Base-by-base conservation (phyloP, 148 eudicot species). In the Diospyros kaki region DNA sequence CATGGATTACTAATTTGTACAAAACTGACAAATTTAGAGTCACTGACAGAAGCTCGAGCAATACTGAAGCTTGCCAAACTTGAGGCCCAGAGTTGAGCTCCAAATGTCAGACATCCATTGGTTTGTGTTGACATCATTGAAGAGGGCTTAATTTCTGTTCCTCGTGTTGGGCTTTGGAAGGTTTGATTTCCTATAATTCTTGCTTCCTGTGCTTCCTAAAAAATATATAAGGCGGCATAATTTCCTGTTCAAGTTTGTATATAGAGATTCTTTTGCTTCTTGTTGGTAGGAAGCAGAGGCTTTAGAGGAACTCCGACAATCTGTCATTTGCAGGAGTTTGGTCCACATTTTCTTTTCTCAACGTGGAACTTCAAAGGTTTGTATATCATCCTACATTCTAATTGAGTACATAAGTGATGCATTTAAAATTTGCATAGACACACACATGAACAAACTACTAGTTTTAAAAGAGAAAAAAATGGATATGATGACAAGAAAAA, bases 101-200 rank as follows among this genome's bases (percentile, higher is more conserved):
- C 95, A 45, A 93, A 93, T 79, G 84, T 93, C 73, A 79, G 75
- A 60, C 97, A 93, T 58, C 97, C 91, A 42, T 75, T 82, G 73
- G 81, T 85, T 86, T 93, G 93, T 83, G 86, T 90, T 77, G 96
- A 93, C 84, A 91, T 84, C 68, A 78, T 93, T 76, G 95, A 93
- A 81, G 93, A 93, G 84, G 97, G 97, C 68, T 77, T 90, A 70
- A 89, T 85, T 77, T 78, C 83, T 72, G 91, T 95, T 71, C 89
- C 90, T 61, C 90, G 93, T 75, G 82, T 90, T 73, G 97, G 90
- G 55, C 85, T 93, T 75, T 83, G 84, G 91, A 93, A 93, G 95
- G 95, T 73, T 6, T 73, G 43, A 45, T 44, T 28, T 45, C 42
- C 14, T 46, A 9, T 18, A 5, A 14, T 11, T 45, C 39, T 72